Percentiles rank a stretch among this genome's conserved stretches.
These are phyloP conservation scores for Datura wrightii DNA, from an alignment of 257 asterid genomes.

Conservation along the genomic window DNA sequence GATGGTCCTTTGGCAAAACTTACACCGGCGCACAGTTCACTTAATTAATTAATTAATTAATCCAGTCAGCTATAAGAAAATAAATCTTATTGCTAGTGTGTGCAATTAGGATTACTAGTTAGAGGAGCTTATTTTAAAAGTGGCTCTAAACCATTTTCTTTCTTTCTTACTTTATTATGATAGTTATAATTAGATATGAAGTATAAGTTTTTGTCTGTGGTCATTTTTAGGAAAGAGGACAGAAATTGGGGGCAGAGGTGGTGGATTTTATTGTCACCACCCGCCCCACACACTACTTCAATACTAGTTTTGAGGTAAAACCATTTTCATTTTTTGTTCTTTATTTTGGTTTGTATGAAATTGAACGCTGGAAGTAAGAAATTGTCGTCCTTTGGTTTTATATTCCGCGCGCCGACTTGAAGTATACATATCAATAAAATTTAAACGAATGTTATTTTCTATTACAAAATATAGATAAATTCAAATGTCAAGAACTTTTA, in stretches of 20 bases:
- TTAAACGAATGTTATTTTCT: too few species aligned
- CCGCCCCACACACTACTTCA: not conserved
- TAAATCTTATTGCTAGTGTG: not conserved
- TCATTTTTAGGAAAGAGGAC: not conserved
- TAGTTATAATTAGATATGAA: not conserved
- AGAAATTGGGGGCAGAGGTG: not conserved
- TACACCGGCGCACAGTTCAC: slow-evolving; percentile 30
- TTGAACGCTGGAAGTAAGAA: not conserved
- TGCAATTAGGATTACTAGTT: not conserved
- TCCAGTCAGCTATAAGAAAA: too few species aligned
- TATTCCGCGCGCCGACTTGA: too few species aligned
- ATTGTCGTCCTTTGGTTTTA: not conserved
- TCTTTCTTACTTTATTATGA: not conserved
- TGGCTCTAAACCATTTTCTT: slow-evolving; percentile 18
- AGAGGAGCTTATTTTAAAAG: slow-evolving; percentile 31
- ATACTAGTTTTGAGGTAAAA: not conserved
- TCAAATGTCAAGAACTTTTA: too few species aligned
- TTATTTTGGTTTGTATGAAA: not conserved
- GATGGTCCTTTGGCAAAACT: slow-evolving; percentile 32
- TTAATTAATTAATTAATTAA: slow-evolving; percentile 12
- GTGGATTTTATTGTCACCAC: slow-evolving; percentile 27
- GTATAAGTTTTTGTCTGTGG: not conserved
- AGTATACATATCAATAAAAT: too few species aligned
- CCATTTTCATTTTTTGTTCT: not conserved
- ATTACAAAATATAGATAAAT: too few species aligned